Base-by-base conservation (phyloP, 805 yeast species). In the Candida anglica region DNA sequence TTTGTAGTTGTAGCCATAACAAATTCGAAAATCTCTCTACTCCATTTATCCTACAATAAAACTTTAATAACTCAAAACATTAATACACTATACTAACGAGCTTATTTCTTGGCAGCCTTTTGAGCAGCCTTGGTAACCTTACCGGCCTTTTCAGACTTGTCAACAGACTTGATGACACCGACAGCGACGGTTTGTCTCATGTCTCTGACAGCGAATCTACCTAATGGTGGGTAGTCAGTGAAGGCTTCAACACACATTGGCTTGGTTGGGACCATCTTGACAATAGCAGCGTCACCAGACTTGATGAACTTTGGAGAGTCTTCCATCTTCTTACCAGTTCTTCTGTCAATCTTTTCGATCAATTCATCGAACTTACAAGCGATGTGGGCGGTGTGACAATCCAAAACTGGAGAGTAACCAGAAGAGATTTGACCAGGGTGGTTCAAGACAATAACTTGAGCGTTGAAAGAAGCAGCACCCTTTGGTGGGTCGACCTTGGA, bases 101-200 rank as follows among this genome's bases (percentile, higher is more conserved):
- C 52, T 64, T 65, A 65, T 57, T 65, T 65, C 63, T 65, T 65
- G 56, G 63, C 66, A 52, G 71, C 71, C 60, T 65, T 65, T 42
- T 48, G 58, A 47, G 71, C 71, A 53, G 71, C 69, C 61, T 64
- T 65, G 65, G 71, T 65, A 42, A 65, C 70, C 60, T 65, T 65
- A 61, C 70, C 71, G 41, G 70, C 69, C 60, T 65, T 65, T 59
- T 65, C 71, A 34, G 70, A 50, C 58, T 65, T 65, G 48, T 60
- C 71, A 40, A 65, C 71, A 46, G 68, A 71, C 82, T 91, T 91
- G 85, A 91, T 85, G 66, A 89, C 96, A 86, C 97, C 97, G 68
- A 89, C 97, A 69, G 97, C 97, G 62, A 89, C 97, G 60, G 97
- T 89, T 77, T 88, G 96, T 85, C 97, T 86, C 97, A 88, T 88